Evolutionary conservation across 257 asterid genomes (phyloP).

Genomic region (Henckelia pumila): DNA sequence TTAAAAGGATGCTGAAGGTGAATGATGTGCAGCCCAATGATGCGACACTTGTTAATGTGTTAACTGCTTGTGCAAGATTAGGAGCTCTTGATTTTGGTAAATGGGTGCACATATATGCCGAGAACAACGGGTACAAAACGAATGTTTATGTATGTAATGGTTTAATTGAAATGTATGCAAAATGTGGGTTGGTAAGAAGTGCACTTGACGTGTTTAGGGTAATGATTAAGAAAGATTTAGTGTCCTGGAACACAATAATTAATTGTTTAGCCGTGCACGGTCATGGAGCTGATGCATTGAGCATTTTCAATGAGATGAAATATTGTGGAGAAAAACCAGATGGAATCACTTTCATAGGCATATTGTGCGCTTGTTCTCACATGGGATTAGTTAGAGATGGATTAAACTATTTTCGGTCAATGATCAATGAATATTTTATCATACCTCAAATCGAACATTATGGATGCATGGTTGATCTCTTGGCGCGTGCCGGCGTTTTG

Average conservation of each 20-base stretch:
- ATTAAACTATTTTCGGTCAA: conserved; percentile 46
- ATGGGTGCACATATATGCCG: conserved; percentile 61
- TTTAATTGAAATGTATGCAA: conserved; percentile 76
- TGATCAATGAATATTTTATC: conserved; percentile 46
- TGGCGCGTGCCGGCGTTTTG: conserved; percentile 67
- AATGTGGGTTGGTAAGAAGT: conserved; percentile 63
- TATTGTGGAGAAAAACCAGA: conserved; percentile 55
- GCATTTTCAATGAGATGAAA: conserved; percentile 60
- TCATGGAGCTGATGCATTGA: conserved; percentile 60
- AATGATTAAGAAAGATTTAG: conserved; percentile 57
- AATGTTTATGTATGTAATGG: conserved; percentile 66
- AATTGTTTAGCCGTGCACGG: conserved; percentile 84
- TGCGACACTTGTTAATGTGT: conserved; percentile 63
- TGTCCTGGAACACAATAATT: conserved; percentile 82
- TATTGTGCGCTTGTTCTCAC: conserved; percentile 78
- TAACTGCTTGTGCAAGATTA: conserved; percentile 68
- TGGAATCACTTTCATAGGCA: conserved; percentile 66
- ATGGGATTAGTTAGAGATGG: conserved; percentile 75
- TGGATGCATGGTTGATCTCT: conserved; percentile 82
- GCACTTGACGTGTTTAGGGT: conserved; percentile 51
- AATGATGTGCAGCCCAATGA: conserved; percentile 63
- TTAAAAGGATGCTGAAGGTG: conserved; percentile 56
- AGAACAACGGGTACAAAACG: conserved; percentile 40
- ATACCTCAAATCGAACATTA: conserved; percentile 69
- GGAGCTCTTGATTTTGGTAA: conserved; percentile 76